Evolutionary conservation across 108 stramenopile genomes (phyloP).

Genomic region (Pseudonitzschia delicatissima): DNA sequence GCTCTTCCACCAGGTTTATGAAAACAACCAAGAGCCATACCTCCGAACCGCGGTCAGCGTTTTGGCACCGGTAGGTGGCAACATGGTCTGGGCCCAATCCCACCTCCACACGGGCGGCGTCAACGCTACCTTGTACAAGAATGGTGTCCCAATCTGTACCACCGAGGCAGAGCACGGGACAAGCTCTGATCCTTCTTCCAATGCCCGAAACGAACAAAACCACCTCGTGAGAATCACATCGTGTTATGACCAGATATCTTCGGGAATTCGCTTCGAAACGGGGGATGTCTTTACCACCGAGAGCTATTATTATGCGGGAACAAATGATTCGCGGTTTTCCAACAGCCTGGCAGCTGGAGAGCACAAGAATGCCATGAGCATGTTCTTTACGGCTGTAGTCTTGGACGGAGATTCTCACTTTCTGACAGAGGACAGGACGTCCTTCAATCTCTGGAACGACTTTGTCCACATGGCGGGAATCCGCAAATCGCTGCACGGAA

Average conservation of each 20-base stretch:
- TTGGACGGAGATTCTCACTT: slow-evolving; percentile 2
- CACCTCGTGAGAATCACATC: neutral
- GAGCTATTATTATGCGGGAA: neutral
- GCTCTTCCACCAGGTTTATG: neutral
- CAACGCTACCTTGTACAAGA: neutral
- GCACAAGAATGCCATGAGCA: slow-evolving; percentile 3
- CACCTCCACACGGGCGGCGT: slow-evolving; percentile 1
- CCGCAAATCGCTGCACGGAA: too few relatives aligned
- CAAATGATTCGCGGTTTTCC: neutral
- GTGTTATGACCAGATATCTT: neutral
- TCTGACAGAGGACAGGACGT: neutral
- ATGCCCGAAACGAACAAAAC: slow-evolving; percentile 5
- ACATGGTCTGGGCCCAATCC: neutral
- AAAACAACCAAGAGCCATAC: neutral
- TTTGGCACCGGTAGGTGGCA: neutral
- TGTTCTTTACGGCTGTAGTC: slow-evolving; percentile 3
- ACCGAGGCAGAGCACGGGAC: neutral
- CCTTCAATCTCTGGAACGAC: neutral
- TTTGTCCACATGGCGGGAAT: neutral
- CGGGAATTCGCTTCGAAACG: neutral
- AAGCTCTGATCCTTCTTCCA: neutral
- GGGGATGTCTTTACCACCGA: slow-evolving; percentile 2
- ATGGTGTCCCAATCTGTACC: neutral
- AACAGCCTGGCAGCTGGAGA: neutral
- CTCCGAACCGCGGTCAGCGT: neutral